Conservation (phyloP, 805 yeast species). For the Candida insectorum region DNA sequence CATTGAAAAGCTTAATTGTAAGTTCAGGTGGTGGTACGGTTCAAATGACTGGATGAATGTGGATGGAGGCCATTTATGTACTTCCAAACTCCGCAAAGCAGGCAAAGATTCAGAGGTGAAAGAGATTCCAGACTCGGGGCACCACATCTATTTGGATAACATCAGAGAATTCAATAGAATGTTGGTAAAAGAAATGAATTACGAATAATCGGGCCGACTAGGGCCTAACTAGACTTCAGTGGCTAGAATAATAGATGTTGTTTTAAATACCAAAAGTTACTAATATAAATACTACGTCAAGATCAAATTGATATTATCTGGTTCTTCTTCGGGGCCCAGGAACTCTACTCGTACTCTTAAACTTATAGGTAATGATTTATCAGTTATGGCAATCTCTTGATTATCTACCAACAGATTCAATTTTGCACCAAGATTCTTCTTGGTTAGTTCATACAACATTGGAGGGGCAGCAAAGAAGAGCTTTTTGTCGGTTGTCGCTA, state of each 20-base stretch:
- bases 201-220: too few relatives aligned
- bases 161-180: constrained; percentile 48
- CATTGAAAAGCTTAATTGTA: constrained; percentile 51
- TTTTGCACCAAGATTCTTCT: constrained; percentile 36
- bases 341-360: constrained; percentile 22
- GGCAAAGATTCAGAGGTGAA: constrained; percentile 23
- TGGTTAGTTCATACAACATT: constrained; percentile 41
- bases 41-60: constrained; percentile 64
- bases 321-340: constrained; percentile 22
- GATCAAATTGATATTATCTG: constrained; percentile 14
- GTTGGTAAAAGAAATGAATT: constrained; percentile 50
- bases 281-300: constrained; percentile 7
- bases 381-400: constrained; percentile 54
- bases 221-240: too few relatives aligned
- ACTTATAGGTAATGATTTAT: constrained; percentile 48
- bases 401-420: constrained; percentile 38
- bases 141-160: constrained; percentile 77
- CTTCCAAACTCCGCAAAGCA: constrained; percentile 26
- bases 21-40: constrained; percentile 84
- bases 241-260: too few relatives aligned
- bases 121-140: constrained; percentile 60
- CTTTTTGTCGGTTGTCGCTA: constrained; percentile 35
- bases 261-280: too few relatives aligned
- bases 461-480: constrained; percentile 50
- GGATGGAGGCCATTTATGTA: constrained; percentile 43